phyloP scores from a whole-genome alignment of 2,329 filamentous ascomycete species.

The Fusarium sp. region DNA sequence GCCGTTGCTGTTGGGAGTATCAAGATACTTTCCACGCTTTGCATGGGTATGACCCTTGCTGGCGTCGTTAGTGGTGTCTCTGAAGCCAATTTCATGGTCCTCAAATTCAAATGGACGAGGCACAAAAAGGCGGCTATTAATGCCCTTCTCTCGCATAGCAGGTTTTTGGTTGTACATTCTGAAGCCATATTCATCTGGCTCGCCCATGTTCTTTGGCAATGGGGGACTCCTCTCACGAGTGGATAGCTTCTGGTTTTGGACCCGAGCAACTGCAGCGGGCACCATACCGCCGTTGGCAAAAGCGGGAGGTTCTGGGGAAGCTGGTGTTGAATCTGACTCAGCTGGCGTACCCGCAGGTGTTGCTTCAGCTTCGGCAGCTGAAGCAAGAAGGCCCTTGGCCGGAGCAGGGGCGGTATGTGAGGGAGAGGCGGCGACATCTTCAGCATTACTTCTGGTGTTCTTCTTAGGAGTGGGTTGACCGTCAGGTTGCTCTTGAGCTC shows the following conservation, averaged over 20 bases:
- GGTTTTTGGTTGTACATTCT: constrained; percentile 59
- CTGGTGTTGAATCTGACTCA: constrained; percentile 54
- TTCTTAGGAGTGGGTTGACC: constrained; percentile 65
- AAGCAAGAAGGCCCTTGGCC: constrained; percentile 56
- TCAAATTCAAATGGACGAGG: constrained; percentile 63
- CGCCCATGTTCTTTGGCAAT: constrained; percentile 56
- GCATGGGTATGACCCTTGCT: constrained; percentile 65
- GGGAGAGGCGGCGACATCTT: constrained; percentile 47
- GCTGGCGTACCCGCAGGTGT: constrained; percentile 53
- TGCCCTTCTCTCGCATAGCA: constrained; percentile 57
- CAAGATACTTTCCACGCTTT: constrained; percentile 66
- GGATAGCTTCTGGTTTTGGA: constrained; percentile 46
- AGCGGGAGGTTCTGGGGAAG: constrained; percentile 52
- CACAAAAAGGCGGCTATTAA: constrained; percentile 66
- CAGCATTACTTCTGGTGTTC: constrained; percentile 53
- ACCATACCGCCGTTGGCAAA: constrained; percentile 48
- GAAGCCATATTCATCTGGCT: constrained; percentile 66
- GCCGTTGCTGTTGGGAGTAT: constrained; percentile 65
- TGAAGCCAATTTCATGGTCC: constrained; percentile 69
- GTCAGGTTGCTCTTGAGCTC: constrained; percentile 63
- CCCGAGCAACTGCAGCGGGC: constrained; percentile 43
- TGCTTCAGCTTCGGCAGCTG: constrained; percentile 54
- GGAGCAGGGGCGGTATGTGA: constrained; percentile 48
- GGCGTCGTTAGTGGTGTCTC: constrained; percentile 69
- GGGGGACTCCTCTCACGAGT: constrained; percentile 56